These are phyloP conservation scores for Epicoccum nigrum DNA, from an alignment of 2,329 filamentous ascomycete species.

Conservation along the genomic window DNA sequence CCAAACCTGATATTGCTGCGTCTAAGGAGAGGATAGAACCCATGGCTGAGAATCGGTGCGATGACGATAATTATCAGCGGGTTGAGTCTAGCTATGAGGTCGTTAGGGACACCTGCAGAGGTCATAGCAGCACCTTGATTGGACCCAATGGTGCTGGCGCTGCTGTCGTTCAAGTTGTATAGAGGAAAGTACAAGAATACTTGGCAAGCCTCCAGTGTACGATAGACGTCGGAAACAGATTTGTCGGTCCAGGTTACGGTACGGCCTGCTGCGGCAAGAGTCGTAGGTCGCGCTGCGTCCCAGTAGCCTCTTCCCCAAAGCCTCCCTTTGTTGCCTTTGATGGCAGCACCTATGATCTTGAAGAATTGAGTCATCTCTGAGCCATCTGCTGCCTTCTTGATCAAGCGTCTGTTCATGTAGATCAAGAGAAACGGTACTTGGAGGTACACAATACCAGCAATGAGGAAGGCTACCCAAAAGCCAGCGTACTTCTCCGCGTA, in stretches of 20 bases:
- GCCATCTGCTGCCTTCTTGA: conserved; percentile 41
- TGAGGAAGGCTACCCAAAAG: conserved; percentile 49
- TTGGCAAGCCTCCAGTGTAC: conserved; percentile 39
- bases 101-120: conserved; percentile 16
- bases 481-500: conserved; percentile 53
- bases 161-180: conserved; percentile 49
- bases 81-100: conserved; percentile 18
- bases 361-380: conserved; percentile 43
- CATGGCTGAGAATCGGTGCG: conserved; percentile 56
- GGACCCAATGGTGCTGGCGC: conserved; percentile 58
- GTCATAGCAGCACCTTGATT: conserved; percentile 48
- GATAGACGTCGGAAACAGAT: conserved; percentile 15
- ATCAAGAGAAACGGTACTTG: conserved; percentile 30
- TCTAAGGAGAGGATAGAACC: conserved; percentile 55
- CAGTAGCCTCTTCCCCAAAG: conserved; percentile 42
- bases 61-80: conserved; percentile 18
- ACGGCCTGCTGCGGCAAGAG: conserved; percentile 21
- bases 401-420: conserved; percentile 43
- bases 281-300: conserved; percentile 45
- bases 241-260: conserved; percentile 34
- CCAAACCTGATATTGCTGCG: conserved; percentile 54
- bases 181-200: conserved; percentile 42
- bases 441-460: conserved; percentile 44
- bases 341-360: conserved; percentile 42
- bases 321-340: conserved; percentile 44